Percentiles rank a stretch among this genome's conserved stretches.
These are phyloP conservation scores for Schizothecium vesticola DNA, from an alignment of 495 filamentous ascomycete genomes.

Conservation along the genomic window DNA sequence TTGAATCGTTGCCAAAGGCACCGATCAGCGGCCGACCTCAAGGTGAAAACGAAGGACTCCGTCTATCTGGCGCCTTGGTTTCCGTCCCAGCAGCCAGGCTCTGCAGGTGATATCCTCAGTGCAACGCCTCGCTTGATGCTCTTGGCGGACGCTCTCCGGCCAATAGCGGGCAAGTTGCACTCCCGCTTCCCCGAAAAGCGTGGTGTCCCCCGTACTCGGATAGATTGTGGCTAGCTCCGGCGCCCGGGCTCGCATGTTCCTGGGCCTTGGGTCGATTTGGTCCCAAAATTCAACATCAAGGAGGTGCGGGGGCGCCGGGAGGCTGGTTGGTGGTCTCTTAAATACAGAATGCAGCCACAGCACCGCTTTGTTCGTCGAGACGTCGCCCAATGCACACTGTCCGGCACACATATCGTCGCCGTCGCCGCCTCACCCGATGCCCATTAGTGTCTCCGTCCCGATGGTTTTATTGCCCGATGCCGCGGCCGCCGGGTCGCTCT, in stretches of 20 bases:
- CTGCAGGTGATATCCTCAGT: not conserved
- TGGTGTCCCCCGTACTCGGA: not conserved
- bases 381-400: not conserved
- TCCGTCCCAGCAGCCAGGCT: not conserved
- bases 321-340: not conserved
- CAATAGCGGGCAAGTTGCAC: not conserved
- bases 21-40: no score
- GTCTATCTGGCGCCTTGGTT: not conserved
- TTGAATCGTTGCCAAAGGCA: no score
- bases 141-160: not conserved
- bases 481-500: not conserved
- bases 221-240: not conserved
- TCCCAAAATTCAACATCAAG: not conserved
- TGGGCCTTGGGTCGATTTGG: not conserved
- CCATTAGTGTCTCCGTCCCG: not conserved
- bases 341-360: not conserved
- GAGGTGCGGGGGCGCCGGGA: not conserved
- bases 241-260: not conserved
- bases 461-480: not conserved
- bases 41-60: not conserved
- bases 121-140: not conserved
- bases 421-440: not conserved
- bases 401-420: not conserved
- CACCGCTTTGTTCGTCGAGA: not conserved
- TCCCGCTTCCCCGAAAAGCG: not conserved